Base-by-base conservation (phyloP, 1,139 yeast species). In the Saccharomyces hybrid region DNA sequence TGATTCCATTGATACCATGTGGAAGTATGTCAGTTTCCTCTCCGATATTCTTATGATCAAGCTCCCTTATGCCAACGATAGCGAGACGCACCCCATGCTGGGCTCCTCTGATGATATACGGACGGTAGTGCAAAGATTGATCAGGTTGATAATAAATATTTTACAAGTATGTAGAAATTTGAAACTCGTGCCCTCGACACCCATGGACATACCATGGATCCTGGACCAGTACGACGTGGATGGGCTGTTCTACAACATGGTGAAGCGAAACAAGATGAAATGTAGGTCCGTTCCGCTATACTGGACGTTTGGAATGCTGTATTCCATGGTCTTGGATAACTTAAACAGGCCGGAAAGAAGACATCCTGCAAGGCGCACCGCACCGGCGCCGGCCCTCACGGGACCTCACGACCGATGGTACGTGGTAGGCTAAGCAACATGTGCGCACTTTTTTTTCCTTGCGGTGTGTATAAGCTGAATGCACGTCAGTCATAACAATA, bases 151-250 rank as follows among this genome's bases (percentile, higher is more conserved):
- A 4, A 47, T 60, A 28, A 59, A 62, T 50, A 44, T 59, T 6
- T 44, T 63, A 8, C 56, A 52, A 16, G 47, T 65, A 13, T 56
- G 61, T 13, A 56, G 57, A 27, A 55, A 49, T 25, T 51, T 56
- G 23, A 49, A 57, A 9, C 55, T 61, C 23, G 34, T 63, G 41
- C 61, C 65, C 2, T 25, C 32, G 3, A 55, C 58, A 5, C 46
- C 46, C 44, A 48, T 57, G 8, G 63, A 61, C 41, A 52, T 55
- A 2, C 54, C 53, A 5, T 54, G 59, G 56, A 41, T 58, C 27
- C 54, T 66, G 44, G 57, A 57, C 13, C 58, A 59, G 38, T 57
- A 62, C 52, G 68, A 63, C 50, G 53, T 64, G 9, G 68, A 65
- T 44, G 61, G 60, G 23, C 55, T 66, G 44, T 58, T 66, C 32